Conservation (phyloP, 2,329 filamentous ascomycete genomes). For the Pseudogymnoascus sp. region DNA sequence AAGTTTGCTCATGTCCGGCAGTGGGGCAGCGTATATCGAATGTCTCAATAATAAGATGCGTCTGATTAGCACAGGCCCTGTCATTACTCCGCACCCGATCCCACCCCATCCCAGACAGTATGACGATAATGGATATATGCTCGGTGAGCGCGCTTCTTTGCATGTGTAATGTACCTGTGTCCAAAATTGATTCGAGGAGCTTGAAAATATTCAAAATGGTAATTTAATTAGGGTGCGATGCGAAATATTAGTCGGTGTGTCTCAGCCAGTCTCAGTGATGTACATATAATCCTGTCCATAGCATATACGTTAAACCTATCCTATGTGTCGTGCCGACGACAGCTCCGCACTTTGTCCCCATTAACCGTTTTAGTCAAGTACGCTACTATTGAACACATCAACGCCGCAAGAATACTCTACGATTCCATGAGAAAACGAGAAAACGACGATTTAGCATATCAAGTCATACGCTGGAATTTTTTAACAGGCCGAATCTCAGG, state of each 20-base stretch:
- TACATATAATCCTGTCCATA: constrained; percentile 2
- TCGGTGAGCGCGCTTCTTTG: constrained; percentile 5
- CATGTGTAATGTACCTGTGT: constrained; percentile 7
- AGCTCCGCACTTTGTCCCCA: constrained; percentile 6
- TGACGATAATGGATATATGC: constrained; percentile 6
- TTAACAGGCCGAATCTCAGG: not conserved
- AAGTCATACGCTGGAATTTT: not conserved
- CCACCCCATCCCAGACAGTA: not conserved
- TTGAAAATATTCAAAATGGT: constrained; percentile 45
- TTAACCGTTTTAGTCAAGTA: constrained; percentile 7
- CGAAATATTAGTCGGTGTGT: constrained; percentile 16
- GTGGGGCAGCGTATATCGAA: constrained; percentile 1
- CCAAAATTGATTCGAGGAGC: constrained; percentile 50
- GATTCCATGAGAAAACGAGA: not conserved
- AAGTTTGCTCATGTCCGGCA: not conserved
- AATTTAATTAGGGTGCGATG: constrained; percentile 12
- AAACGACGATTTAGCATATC: not conserved
- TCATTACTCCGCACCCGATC: not conserved
- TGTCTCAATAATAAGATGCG: constrained; percentile 6
- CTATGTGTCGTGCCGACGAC: constrained; percentile 4
- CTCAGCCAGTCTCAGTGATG: not conserved
- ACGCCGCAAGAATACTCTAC: constrained; percentile 3
- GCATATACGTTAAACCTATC: not conserved
- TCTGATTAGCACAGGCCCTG: constrained; percentile 1
- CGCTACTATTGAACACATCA: constrained; percentile 7